Conservation (phyloP, 768 basidiomycete species). For the Butyriboletus loyo region DNA sequence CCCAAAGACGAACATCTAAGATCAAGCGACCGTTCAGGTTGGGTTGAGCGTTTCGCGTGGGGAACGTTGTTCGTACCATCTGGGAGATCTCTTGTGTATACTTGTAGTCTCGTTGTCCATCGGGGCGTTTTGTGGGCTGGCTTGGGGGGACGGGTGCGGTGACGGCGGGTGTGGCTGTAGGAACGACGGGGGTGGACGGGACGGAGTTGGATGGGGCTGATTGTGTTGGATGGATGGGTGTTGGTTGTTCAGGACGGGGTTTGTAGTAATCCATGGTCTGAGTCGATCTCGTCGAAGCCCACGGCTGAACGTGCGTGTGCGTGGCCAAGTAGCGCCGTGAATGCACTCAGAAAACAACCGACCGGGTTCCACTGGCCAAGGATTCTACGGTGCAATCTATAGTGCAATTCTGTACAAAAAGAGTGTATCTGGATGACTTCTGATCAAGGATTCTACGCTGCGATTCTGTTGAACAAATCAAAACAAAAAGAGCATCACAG, state of each 20-base stretch:
- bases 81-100: constrained; percentile 92
- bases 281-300: too few species aligned
- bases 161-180: constrained; percentile 2
- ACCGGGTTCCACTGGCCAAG: too few species aligned
- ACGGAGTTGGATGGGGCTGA: constrained; percentile 9
- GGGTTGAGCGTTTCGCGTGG: background rate
- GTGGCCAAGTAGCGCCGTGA: too few species aligned
- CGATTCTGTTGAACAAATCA: too few species aligned
- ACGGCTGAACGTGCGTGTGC: too few species aligned
- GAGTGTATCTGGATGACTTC: too few species aligned
- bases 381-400: too few species aligned
- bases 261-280: constrained; percentile 32
- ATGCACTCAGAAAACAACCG: too few species aligned
- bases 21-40: background rate
- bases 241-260: constrained; percentile 22
- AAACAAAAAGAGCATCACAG: too few species aligned
- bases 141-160: constrained; percentile 2
- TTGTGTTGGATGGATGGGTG: constrained; percentile 15
- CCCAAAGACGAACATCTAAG: constrained; percentile 94
- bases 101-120: constrained; percentile 65
- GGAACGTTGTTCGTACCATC: constrained; percentile 55
- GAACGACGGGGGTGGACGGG: constrained; percentile 22
- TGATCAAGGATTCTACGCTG: too few species aligned
- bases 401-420: too few species aligned
- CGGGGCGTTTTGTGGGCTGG: constrained; percentile 16